These are phyloP conservation scores for Trichoderma harzianum DNA, from an alignment of 2,329 filamentous ascomycete species.

Conservation along the genomic window DNA sequence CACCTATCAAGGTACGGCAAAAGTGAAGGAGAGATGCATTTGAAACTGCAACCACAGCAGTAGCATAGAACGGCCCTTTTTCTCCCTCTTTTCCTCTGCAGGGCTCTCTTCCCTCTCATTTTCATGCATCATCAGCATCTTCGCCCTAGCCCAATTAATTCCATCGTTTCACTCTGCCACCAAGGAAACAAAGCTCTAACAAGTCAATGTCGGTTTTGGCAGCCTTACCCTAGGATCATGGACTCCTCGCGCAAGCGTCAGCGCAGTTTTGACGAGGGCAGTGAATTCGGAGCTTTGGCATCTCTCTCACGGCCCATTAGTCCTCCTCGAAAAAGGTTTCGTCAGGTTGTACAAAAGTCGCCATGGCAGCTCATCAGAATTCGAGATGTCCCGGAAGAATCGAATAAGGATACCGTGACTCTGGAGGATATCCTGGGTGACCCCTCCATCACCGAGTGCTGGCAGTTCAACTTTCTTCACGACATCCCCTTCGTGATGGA, in stretches of 20 bases:
- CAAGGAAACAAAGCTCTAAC: background rate
- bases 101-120: background rate
- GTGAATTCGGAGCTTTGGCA: slow-evolving; percentile 17
- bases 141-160: background rate
- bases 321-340: slow-evolving; percentile 40
- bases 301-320: slow-evolving; percentile 43
- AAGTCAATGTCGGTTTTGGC: background rate
- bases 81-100: background rate
- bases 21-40: background rate
- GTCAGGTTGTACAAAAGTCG: slow-evolving; percentile 43
- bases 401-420: slow-evolving; percentile 64
- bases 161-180: background rate
- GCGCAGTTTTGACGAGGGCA: slow-evolving; percentile 20
- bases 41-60: background rate
- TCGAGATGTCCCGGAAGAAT: slow-evolving; percentile 53
- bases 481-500: slow-evolving; percentile 55
- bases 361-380: slow-evolving; percentile 72
- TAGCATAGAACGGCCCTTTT: background rate
- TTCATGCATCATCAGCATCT: background rate
- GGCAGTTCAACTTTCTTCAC: slow-evolving; percentile 68
- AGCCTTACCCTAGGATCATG: slow-evolving; percentile 25
- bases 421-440: slow-evolving; percentile 69
- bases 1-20: background rate
- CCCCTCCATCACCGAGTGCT: slow-evolving; percentile 68
- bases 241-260: slow-evolving; percentile 32